These are phyloP conservation scores for Hymenoscyphus infarciens DNA, from an alignment of 2,329 filamentous ascomycete species.

Conservation along the genomic window DNA sequence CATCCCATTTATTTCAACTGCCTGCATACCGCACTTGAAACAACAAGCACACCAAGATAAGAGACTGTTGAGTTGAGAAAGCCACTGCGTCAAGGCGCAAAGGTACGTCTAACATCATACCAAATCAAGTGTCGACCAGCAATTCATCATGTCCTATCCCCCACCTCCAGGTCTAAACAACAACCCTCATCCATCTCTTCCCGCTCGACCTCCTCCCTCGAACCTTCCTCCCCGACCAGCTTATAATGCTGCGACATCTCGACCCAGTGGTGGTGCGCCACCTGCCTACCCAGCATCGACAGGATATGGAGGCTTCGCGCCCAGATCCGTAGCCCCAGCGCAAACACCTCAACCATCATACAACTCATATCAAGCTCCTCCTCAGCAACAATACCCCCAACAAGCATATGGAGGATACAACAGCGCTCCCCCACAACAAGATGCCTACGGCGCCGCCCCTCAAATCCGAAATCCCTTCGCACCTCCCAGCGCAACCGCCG, in stretches of 20 bases:
- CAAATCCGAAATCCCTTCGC: conserved; percentile 82
- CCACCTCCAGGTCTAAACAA: conserved; percentile 71
- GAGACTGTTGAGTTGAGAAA: conserved; percentile 2
- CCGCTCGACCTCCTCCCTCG: conserved; percentile 70
- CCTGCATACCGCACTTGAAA: not conserved
- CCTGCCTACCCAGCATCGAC: conserved; percentile 10
- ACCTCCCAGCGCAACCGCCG: conserved; percentile 43
- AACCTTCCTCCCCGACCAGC: conserved; percentile 22
- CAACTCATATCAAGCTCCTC: conserved; percentile 32
- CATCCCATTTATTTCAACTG: not conserved
- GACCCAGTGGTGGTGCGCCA: conserved; percentile 9
- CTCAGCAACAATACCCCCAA: conserved; percentile 19
- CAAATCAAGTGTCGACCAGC: conserved; percentile 33
- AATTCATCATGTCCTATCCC: conserved; percentile 80
- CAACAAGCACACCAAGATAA: not conserved
- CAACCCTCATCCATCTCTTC: conserved; percentile 61
- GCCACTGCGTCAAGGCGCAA: conserved; percentile 32
- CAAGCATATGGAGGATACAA: conserved; percentile 22
- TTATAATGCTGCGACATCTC: conserved; percentile 28
- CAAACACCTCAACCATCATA: conserved; percentile 32
- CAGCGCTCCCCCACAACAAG: conserved; percentile 25
- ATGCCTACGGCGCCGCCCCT: conserved; percentile 52
- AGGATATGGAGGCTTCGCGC: conserved; percentile 55
- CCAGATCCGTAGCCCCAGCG: conserved; percentile 51
- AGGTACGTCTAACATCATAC: conserved; percentile 37